Base-by-base conservation (phyloP, 148 eudicot species). In the Fallopia convolvulus region DNA sequence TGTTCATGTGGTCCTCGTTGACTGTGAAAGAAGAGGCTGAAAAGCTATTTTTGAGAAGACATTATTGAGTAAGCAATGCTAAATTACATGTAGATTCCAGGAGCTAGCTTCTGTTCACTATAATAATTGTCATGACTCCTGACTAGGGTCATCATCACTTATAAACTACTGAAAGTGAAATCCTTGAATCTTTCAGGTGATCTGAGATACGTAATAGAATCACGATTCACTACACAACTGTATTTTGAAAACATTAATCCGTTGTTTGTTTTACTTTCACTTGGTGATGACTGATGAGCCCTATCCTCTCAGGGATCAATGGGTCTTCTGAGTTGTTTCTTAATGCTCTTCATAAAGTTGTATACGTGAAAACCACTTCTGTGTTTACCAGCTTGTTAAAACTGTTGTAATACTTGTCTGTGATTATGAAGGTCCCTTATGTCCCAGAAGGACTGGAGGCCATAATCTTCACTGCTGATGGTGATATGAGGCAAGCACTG, bases 401-500 rank as follows among this genome's bases (percentile, higher is more conserved):
- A 23, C 66, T 13, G 18, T 10, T 65, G 14, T 14, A 14, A 68
- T 41, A 10, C 44, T 68, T 68, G 17, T 50, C 78, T 82, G 76
- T 41, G 70, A 70, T 41, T 58, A 56, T 86, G 77, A 86, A 94
- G 97, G 97, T 94, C 58, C 92, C 97, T 13, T 92, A 87, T 82
- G 88, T 88, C 15, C 92, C 93, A 8, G 94, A 91, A 84, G 99
- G 97, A 77, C 89, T 94, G 77, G 97, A 95, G 84, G 99, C 97
- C 40, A 92, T 95, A 48, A 92, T 95, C 53, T 95, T 95, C 80
- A 95, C 97, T 79, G 97, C 99, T 83, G 97, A 95, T 86, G 99
- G 99, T 60, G 99, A 95, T 76, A 95, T 95, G 99, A 88, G 99
- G 79, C 99, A 95, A 82, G 99, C 97, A 46, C 83, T 95, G 84